phyloP scores from a whole-genome alignment of 108 stramenopile genomes.

The Nannochloropsis salina region DNA sequence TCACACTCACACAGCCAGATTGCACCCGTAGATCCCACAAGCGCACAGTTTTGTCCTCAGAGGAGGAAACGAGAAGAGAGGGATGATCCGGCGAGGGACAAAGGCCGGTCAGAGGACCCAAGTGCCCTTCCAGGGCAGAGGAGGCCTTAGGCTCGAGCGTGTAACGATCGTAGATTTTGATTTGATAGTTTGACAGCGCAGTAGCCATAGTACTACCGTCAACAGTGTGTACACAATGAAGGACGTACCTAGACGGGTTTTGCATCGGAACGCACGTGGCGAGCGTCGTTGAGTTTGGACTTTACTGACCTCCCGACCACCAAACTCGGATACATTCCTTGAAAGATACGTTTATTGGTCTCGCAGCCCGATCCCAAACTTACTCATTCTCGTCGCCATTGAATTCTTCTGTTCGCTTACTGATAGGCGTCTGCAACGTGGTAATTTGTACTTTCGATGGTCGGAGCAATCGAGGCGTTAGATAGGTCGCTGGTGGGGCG shows the following conservation, averaged over 20 bases:
- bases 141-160: constrained; percentile 17
- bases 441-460: not conserved
- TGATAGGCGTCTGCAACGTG: not conserved
- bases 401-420: not conserved
- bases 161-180: constrained; percentile 33
- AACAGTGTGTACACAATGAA: constrained; percentile 26
- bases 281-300: too few relatives aligned
- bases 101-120: constrained; percentile 33
- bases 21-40: not conserved
- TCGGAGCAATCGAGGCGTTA: not conserved
- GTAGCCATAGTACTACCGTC: constrained; percentile 26
- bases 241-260: constrained; percentile 21
- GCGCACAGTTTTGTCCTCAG: constrained; percentile 41
- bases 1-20: not conserved
- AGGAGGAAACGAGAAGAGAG: constrained; percentile 16
- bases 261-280: too few relatives aligned
- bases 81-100: constrained; percentile 27
- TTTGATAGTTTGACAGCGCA: constrained; percentile 29
- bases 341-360: too few relatives aligned
- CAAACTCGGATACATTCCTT: too few relatives aligned
- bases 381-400: constrained; percentile 8
- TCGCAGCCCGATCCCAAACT: not conserved
- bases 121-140: constrained; percentile 31
- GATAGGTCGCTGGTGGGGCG: too few relatives aligned
- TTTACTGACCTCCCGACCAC: too few relatives aligned